Evolutionary conservation across 805 yeast genomes (phyloP), one percentile per base, ranked within the genome.

Genomic region (Citeromyces matritensis): DNA sequence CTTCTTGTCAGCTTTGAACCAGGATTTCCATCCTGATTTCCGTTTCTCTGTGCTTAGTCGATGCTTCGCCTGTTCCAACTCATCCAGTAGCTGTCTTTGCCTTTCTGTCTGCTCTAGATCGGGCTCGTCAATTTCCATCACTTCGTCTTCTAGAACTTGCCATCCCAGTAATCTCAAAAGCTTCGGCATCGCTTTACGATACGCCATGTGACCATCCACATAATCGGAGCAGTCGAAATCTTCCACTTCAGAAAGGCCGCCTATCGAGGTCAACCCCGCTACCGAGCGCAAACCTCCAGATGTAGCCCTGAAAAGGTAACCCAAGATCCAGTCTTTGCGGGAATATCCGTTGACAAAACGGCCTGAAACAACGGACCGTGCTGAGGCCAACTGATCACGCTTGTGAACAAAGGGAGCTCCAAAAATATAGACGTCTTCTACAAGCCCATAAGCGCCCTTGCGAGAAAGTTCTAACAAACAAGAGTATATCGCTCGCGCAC

Each of bases 181-280:
- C 42, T 71, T 72, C 1, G 99, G 99, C 68, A 91, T 84, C 9
- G 84, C 85, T 38, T 78, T 78, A 57, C 98, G 78, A 55, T 91
- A 91, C n/a, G 80, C 84, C 95, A 91, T 83, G 57, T 91, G 98
- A 1, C 98, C 98, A 37, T 80, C 85, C 4, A 88, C 95, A 33
- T 63, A 44, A 12, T 75, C 84, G 0, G 97, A 81, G 45, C 94
- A 83, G 47, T 91, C 93, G 39, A 78, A 65, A 51, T 88, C 88
- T 40, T 85, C 94, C 21, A 91, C 61, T 0, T 77, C 81, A 15
- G 67, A 62, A 13, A 71, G 56, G 13, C 54, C 60, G 33, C 71
- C 76, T 24, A 88, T 66, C 4, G 86, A 77, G 0, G 94, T 75
- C 19, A 91, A 60, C 0, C 98, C 98, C 4, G 88, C 85, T 28